Conservation (phyloP, 2,329 filamentous ascomycete species). For the Exutisphaerella laricina region DNA sequence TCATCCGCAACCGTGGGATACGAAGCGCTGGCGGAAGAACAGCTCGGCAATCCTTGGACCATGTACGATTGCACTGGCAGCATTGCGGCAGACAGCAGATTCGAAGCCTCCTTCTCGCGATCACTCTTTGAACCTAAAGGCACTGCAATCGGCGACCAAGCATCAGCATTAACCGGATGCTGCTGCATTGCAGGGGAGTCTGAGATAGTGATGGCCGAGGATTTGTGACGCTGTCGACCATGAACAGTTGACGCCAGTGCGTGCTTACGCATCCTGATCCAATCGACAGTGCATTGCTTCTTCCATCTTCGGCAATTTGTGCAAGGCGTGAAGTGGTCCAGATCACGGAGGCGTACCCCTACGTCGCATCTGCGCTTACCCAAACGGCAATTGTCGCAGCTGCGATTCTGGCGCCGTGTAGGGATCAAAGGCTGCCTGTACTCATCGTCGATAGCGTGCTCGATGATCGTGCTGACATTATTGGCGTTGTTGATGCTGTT, state of each 20-base stretch:
- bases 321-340: conserved; percentile 8
- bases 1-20: no score
- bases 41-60: no score
- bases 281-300: conserved; percentile 14
- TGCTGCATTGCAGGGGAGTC: neutral
- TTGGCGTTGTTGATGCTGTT: no score
- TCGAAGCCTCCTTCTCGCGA: no score
- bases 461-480: neutral
- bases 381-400: conserved; percentile 14
- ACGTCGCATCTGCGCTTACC: conserved; percentile 15
- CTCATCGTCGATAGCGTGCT: conserved; percentile 10
- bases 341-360: conserved; percentile 3
- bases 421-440: neutral
- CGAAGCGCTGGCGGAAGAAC: no score
- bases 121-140: no score
- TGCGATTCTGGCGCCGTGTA: conserved; percentile 14
- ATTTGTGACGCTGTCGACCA: conserved; percentile 4
- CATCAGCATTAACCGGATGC: neutral
- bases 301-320: conserved; percentile 15
- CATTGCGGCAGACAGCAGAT: no score
- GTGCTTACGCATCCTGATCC: conserved; percentile 10
- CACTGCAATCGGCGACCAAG: neutral
- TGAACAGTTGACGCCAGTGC: neutral
- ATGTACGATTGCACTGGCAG: no score
- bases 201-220: neutral